Evolutionary conservation across 768 basidiomycete genomes (phyloP), one percentile per base, ranked within the genome.

Genomic region (Boletus sensibilis): DNA sequence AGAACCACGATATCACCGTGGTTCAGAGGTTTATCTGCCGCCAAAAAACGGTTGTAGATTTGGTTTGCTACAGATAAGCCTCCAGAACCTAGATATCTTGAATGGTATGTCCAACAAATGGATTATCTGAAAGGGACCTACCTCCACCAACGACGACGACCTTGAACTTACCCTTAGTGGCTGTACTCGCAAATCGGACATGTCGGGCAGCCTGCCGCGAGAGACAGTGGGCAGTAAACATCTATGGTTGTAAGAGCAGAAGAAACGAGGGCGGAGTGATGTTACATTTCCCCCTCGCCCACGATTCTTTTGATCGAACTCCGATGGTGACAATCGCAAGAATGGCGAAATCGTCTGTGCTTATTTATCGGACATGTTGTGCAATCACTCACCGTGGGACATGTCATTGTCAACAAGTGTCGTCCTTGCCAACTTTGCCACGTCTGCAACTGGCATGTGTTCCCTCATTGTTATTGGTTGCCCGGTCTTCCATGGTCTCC

Each of bases 61-160:
- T 98, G 94, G 61, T 90, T 87, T 37, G 95, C 93, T 35, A 88
- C 88, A 39, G 85, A 81, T 42, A 97, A 70, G 37, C 94, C 94
- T 50, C 81, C 92, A 27, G 85, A 85, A 46, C 94, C 93, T 95
- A 68, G 25, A 39, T 49, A 27, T 18, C 45, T 59, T 29, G 13
- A 41, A 37, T 55, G 53, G 23, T 56, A 43, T 53, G 53, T 50
- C 53, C 29, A 37, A 33, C 33, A 27, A 29, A 50, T 45, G 52
- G 5, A 29, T 41, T 3, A n/a, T 50, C 41, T 34, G 11, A 29
- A 39, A 54, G 45, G 33, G 14, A 35, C 82, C 62, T 66, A 86
- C 96, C 96, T 71, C 81, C 94, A 51, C 96, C 96, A 21, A 98
- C 77, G 40, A 98, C 84, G 27, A 98, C 74, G 34, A 98, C 78